Base-by-base conservation (phyloP, 192 early-diverging fungal genomes). In the Cladochytrium replicatum region DNA sequence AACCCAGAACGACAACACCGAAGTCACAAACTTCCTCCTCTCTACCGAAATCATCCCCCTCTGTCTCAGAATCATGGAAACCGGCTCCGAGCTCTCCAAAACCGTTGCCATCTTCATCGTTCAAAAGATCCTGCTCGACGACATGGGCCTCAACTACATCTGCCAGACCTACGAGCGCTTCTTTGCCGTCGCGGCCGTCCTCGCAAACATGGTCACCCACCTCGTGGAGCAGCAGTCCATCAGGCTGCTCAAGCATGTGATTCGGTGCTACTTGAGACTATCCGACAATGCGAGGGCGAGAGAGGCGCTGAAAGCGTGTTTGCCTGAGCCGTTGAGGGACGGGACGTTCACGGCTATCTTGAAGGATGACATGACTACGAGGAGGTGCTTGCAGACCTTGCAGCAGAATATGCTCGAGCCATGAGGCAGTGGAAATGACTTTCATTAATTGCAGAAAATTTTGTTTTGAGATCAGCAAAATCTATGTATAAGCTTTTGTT, bases 21-120 rank as follows among this genome's bases (percentile, higher is more conserved):
- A 98, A 42, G 90, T 96, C 4, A 96, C 94, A 62, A 84, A 80
- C 27, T 98, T 96, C 56, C 73, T 98, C 48, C 72, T 98, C 2
- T 87, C 86, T 15, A 96, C 94, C 28, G 94, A 98, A 69, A 96
- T 98, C 52, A 85, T 98, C 51, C 94, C 94, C 1, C 80, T 98
- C 15, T 96, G 92, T 60, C 68, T 98, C n/a, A 84, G 93, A 51
- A 98, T 98, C 55, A 94, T 98, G 90, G 94, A 98, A 58, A 90
- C 87, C 48, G 94, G 94, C 29, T 84, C 80, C 57, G 94, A 98
- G 58, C 78, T 96, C 30, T 93, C 88, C 49, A 98, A 98, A 58
- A 93, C 91, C 25, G 94, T 98, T 29, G 94, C 94, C n/a, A 98
- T 93, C 22, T 96, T 98, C 67, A 94, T 98, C 51, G 91, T 98